Percentiles rank a stretch among this genome's conserved stretches.
phyloP scores from a whole-genome alignment of 306 rosid species.

The Senna tora region DNA sequence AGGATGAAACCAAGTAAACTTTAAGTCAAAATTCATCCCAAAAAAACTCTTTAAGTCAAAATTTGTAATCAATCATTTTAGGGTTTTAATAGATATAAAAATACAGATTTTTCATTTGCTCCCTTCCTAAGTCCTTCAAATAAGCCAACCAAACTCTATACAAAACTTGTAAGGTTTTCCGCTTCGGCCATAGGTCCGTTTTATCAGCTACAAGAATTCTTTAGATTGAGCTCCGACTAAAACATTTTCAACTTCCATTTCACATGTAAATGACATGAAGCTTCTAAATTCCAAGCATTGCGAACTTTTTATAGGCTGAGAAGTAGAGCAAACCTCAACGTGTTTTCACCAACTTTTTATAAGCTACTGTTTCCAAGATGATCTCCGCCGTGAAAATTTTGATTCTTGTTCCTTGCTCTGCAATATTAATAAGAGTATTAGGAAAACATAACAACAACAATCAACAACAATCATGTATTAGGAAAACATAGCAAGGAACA shows the following conservation, averaged over 20 bases:
- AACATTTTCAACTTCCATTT: background rate
- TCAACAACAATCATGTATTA: too few species aligned
- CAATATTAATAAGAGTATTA: conserved; percentile 27
- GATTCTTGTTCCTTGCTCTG: conserved; percentile 56
- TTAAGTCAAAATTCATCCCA: background rate
- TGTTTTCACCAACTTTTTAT: conserved; percentile 2
- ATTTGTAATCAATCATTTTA: background rate
- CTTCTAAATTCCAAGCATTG: conserved; percentile 14
- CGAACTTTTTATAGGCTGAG: conserved; percentile 13
- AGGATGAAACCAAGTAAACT: background rate
- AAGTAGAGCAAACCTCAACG: conserved; percentile 17
- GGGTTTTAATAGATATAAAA: background rate
- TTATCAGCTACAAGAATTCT: conserved; percentile 11
- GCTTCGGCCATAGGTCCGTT: background rate
- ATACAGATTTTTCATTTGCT: conserved; percentile 13
- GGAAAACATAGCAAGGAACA: conserved; percentile 11
- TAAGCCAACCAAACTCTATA: background rate
- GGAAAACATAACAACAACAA: conserved; percentile 9
- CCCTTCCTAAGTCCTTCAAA: background rate
- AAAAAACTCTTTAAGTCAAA: too few species aligned
- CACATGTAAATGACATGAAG: background rate
- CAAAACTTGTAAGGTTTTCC: background rate
- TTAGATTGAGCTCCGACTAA: conserved; percentile 6
- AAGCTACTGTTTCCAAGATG: conserved; percentile 60
- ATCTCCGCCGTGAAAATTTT: conserved; percentile 47